Percentiles rank a stretch among this genome's conserved stretches.
Evolutionary conservation across 177 flowering plant genomes (phyloP).

Genomic region (Tripterygium wilfordii): DNA sequence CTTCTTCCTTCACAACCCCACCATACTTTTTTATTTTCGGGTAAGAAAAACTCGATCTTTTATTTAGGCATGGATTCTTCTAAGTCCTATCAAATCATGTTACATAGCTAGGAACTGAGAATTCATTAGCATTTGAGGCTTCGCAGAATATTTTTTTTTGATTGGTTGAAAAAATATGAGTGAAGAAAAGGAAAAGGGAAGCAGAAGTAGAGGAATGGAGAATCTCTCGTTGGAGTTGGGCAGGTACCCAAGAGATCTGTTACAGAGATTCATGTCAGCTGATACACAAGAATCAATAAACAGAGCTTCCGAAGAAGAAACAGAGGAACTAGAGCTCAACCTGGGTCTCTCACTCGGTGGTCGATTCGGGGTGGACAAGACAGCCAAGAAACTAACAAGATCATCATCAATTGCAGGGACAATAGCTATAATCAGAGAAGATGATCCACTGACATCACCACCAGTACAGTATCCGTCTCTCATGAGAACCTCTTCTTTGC

Average conservation of each 20-base stretch:
- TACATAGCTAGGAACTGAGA: no score
- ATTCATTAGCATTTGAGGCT: no score
- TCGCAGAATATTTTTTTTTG: no score
- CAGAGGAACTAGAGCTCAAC: conserved; percentile 63
- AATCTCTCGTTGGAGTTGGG: conserved; percentile 27
- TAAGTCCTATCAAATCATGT: no score
- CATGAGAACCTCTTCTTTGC: conserved; percentile 62
- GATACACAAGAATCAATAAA: background rate
- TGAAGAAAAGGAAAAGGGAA: conserved; percentile 11
- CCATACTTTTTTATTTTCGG: no score
- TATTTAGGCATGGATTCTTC: no score
- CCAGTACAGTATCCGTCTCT: conserved; percentile 23
- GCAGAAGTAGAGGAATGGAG: conserved; percentile 26
- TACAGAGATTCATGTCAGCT: conserved; percentile 45
- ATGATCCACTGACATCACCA: conserved; percentile 15
- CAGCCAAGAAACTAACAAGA: conserved; percentile 34
- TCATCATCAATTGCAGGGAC: conserved; percentile 65
- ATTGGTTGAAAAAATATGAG: no score
- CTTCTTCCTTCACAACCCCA: no score
- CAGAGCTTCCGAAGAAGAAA: conserved; percentile 6
- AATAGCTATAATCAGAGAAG: conserved; percentile 32
- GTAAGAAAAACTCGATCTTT: no score
- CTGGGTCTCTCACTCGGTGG: conserved; percentile 89
- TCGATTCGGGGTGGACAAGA: conserved; percentile 70
- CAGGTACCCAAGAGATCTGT: conserved; percentile 60